Evolutionary conservation across 371 early-diverging fungal species (phyloP), one percentile per base, ranked within the genome.

Genomic region (Saksenaea oblongispora): DNA sequence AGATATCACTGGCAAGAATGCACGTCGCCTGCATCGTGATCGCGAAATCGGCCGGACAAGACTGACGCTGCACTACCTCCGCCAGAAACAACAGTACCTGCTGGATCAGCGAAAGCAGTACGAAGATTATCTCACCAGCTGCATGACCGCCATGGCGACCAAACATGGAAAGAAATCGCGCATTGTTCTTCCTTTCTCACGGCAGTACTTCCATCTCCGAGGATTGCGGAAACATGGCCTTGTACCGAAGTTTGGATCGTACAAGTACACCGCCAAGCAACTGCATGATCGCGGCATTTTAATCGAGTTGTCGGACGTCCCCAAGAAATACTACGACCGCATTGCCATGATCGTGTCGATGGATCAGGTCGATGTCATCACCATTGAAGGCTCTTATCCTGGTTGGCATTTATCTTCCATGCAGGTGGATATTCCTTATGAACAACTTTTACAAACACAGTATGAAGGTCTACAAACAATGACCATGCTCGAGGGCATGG

Each of bases 171-270:
- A 89, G 72, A 88, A 88, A 67, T 74, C 79, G 17, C 90, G 91
- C n/a, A 80, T 85, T 39, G 80, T 87, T 44, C 71, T 93, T 63
- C 93, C 92, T 8, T 96, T 98, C 78, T 91, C 95, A 2, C 84
- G 89, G 24, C 99, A 98, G 76, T 97, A 95, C 72, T 96, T 91
- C 84, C 97, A 98, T 74, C 73, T 95, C 64, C 85, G 89, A 27
- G 91, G 91, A 31, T 85, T 98, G 54, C 84, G 95, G 70, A 90
- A 91, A 56, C 65, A 87, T 15, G 98, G 97, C 14, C 85, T 84
- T 22, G 92, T 96, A 53, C 98, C 99, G 1, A 89, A 91, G 69
- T 99, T 96, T 75, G 99, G 99, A 3, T 95, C 96, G 37, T 98
- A 89, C 89, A 98, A 97, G 84, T 98, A 96, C 80, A 91, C 93